Conservation (phyloP, 2,329 filamentous ascomycete species). For the Sarocladium brachiariae region DNA sequence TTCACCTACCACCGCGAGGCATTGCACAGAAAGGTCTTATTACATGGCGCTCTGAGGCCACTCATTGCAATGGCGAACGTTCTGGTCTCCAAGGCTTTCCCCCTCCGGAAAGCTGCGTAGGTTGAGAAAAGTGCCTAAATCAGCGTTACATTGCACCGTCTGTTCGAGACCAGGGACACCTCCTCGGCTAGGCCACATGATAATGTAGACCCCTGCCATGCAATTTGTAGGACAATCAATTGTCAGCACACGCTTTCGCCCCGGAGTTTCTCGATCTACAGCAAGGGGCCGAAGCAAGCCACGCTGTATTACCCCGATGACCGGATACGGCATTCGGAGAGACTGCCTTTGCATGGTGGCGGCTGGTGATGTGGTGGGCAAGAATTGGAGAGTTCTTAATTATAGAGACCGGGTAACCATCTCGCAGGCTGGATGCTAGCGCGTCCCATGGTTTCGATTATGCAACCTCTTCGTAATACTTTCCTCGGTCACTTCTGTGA, state of each 20-base stretch:
- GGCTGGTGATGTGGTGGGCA: background rate
- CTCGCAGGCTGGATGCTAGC: background rate
- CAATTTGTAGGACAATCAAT: constrained; percentile 5
- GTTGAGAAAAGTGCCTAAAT: constrained; percentile 5
- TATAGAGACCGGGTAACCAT: background rate
- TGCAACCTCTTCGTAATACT: background rate
- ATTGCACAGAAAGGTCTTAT: too few relatives aligned
- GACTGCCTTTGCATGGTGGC: background rate
- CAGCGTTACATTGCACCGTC: constrained; percentile 4
- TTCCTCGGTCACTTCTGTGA: too few relatives aligned
- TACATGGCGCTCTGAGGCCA: background rate
- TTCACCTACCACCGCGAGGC: too few relatives aligned
- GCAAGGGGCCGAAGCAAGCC: background rate
- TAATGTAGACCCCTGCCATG: background rate
- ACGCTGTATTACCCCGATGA: background rate
- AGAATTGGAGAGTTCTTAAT: background rate
- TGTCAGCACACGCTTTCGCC: background rate
- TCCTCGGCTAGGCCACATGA: constrained; percentile 8
- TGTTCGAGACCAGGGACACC: constrained; percentile 6
- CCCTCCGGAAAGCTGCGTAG: background rate
- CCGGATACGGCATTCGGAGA: background rate
- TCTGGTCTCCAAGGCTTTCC: background rate
- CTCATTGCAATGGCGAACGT: background rate
- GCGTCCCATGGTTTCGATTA: background rate
- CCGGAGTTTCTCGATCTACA: background rate